A percentile compares a stretch with the other conserved stretches of the same genome.
These are phyloP conservation scores for Abrus pulchellus DNA, from an alignment of 306 rosid genomes.

Conservation along the genomic window DNA sequence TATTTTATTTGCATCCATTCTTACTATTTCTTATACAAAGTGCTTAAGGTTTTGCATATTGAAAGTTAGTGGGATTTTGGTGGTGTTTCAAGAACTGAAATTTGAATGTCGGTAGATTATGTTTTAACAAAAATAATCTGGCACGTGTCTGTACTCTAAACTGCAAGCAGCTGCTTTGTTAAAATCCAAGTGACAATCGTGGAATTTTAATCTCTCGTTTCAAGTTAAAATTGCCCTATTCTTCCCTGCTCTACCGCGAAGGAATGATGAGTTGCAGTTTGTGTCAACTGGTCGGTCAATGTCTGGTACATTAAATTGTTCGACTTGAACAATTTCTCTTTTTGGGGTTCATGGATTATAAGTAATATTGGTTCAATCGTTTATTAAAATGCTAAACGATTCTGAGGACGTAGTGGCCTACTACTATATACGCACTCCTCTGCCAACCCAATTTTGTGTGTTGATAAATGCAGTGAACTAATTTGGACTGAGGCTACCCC, in stretches of 20 bases:
- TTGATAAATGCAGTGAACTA: neutral
- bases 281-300: neutral
- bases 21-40: slow-evolving; percentile 35
- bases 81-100: slow-evolving; percentile 40
- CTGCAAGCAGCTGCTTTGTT: slow-evolving; percentile 31
- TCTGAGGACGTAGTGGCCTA: neutral
- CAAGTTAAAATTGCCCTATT: neutral
- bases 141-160: neutral
- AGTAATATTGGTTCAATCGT: neutral
- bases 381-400: slow-evolving; percentile 5
- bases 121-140: slow-evolving; percentile 24
- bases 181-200: neutral
- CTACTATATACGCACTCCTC: neutral
- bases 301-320: neutral
- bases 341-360: neutral
- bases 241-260: too few relatives aligned
- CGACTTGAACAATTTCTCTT: neutral
- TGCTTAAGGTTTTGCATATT: slow-evolving; percentile 16
- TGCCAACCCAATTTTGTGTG: neutral
- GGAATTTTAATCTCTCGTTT: neutral
- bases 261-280: slow-evolving; percentile 3
- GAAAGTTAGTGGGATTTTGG: slow-evolving; percentile 37
- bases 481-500: neutral
- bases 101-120: slow-evolving; percentile 14
- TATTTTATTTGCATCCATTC: slow-evolving; percentile 9